These are phyloP conservation scores for Saitoella complicata DNA, from an alignment of 805 yeast genomes.

Conservation along the genomic window DNA sequence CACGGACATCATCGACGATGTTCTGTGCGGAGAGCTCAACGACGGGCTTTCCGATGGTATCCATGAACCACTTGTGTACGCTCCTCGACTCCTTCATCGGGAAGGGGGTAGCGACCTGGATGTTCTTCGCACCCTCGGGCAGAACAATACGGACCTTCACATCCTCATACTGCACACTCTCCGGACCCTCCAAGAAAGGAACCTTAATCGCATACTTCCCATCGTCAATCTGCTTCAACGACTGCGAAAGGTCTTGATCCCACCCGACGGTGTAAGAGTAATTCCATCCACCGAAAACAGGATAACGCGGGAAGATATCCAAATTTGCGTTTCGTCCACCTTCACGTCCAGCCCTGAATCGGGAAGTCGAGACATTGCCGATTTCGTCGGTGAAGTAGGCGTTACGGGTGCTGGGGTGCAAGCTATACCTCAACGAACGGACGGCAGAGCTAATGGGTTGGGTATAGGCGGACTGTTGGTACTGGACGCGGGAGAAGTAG, in stretches of 20 bases:
- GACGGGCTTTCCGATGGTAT: too few relatives aligned
- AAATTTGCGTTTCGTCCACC: slow-evolving; percentile 24
- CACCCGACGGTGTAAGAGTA: slow-evolving; percentile 95
- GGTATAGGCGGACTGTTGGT: slow-evolving; percentile 39
- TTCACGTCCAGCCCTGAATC: slow-evolving; percentile 16
- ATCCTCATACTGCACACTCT: slow-evolving; percentile 49
- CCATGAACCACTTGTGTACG: too few relatives aligned
- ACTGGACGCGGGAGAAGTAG: slow-evolving; percentile 61
- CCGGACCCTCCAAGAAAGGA: slow-evolving; percentile 60
- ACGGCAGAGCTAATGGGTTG: slow-evolving; percentile 42
- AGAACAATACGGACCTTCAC: slow-evolving; percentile 48
- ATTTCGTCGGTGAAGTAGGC: slow-evolving; percentile 76
- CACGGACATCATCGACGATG: too few relatives aligned
- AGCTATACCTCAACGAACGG: slow-evolving; percentile 21
- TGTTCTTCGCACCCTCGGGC: slow-evolving; percentile 61
- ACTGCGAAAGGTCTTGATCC: slow-evolving; percentile 44
- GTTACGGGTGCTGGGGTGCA: slow-evolving; percentile 39
- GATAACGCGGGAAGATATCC: slow-evolving; percentile 70
- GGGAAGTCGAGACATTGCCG: slow-evolving; percentile 79
- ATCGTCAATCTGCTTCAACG: slow-evolving; percentile 24
- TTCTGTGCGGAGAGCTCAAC: too few relatives aligned
- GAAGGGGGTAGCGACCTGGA: slow-evolving; percentile 6
- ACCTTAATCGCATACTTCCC: slow-evolving; percentile 39
- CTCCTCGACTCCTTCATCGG: too few relatives aligned
- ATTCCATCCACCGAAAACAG: slow-evolving; percentile 92